Evolutionary conservation across 2,329 filamentous ascomycete species (phyloP).

Genomic region (Gaeumannomyces sp.): DNA sequence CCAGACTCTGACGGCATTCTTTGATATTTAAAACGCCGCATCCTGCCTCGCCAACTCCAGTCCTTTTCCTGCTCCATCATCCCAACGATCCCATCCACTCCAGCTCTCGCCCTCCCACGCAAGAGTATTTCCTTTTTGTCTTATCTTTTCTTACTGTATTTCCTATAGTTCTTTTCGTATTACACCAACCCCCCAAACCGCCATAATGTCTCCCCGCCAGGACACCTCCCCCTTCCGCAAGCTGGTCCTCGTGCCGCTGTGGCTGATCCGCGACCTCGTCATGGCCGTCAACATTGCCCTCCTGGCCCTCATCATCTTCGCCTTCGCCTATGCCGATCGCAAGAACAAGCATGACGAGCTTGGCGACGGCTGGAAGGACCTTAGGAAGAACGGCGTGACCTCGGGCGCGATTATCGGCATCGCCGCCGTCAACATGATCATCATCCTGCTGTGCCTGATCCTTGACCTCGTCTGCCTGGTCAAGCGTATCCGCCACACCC

Average conservation of each 20-base stretch:
- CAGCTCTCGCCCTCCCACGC: too few relatives aligned
- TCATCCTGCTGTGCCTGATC: constrained; percentile 22
- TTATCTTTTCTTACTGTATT: too few relatives aligned
- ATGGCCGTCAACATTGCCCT: constrained; percentile 22
- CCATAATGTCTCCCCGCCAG: constrained; percentile 20
- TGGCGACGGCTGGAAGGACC: constrained; percentile 8
- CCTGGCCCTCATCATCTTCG: constrained; percentile 18
- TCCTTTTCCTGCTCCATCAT: too few relatives aligned
- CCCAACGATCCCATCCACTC: too few relatives aligned
- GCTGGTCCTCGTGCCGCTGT: constrained; percentile 28
- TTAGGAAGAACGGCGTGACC: constrained; percentile 14
- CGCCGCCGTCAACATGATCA: constrained; percentile 19
- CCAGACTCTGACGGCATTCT: too few relatives aligned
- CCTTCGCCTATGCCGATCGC: constrained; percentile 14
- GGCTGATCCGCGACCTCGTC: constrained; percentile 26
- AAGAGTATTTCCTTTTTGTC: too few relatives aligned
- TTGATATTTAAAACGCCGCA: too few relatives aligned
- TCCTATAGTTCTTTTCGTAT: not conserved
- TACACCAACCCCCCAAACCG: not conserved
- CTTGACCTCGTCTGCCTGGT: constrained; percentile 27
- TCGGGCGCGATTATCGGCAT: constrained; percentile 18
- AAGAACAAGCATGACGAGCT: constrained; percentile 16
- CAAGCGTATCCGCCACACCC: constrained; percentile 24
- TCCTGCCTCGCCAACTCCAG: too few relatives aligned
- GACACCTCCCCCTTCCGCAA: constrained; percentile 28